Evolutionary conservation across 1,284 basidiomycete genomes (phyloP), one percentile per base, ranked within the genome.

Genomic region (Ustilago lituana): DNA sequence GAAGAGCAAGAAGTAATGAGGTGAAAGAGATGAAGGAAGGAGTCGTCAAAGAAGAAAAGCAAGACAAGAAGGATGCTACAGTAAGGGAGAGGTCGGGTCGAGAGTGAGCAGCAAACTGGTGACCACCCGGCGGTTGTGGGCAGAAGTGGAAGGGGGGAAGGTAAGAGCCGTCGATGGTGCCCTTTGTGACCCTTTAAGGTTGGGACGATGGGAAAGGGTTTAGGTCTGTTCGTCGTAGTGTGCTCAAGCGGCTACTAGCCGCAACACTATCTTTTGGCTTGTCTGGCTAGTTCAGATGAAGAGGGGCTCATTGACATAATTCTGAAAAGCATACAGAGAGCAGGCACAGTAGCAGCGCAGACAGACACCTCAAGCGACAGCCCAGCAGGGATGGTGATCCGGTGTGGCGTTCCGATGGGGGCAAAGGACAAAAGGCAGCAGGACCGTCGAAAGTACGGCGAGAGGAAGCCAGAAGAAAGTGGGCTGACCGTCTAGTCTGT

Each of bases 111-210:
- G 39, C 20, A 19, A 22, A n/a, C 38, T 44, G 51, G 32, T 35
- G 45, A 54, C 43, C 53, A 56, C 38, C 48, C 39, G 35, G 52
- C 53, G 60, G 49, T 44, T 63, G 45, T 17, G 41, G 29, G 9
- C 24, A 36, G 39, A 26, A 14, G n/a, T 23, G 52, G 11, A 9
- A 26, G 40, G 53, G 33, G 33, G 38, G 22, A 27, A 20, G 31
- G 17, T 14, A 22, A 33, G 26, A 40, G 35, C 20, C n/a, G n/a
- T n/a, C n/a, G n/a, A n/a, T n/a, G n/a, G n/a, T n/a, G n/a, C 48
- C 48, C 52, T 63, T 50, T 48, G 52, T 47, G 33, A 43, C 11
- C n/a, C 38, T 63, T 56, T 45, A 47, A 63, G 44, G 52, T 56
- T 48, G 32, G 36, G 19, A 33, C 19, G 15, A 24, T 43, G 37